A percentile compares a stretch with the other conserved stretches of the same genome.
Conservation (phyloP, 2,329 filamentous ascomycete species). For the Diaporthe capsici region DNA sequence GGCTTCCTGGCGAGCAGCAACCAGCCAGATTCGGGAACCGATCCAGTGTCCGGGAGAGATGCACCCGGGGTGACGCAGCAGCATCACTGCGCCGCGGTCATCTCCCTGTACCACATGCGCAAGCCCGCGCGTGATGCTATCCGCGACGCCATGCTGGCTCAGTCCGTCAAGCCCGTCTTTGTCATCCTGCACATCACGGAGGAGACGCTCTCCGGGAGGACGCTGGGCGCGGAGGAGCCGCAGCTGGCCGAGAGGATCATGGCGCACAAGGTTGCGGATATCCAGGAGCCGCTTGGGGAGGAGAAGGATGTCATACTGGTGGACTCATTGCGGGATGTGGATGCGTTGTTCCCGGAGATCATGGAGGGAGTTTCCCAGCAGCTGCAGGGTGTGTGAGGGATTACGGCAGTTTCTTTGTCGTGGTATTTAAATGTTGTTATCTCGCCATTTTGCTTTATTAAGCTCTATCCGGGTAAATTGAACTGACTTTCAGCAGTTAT, state of each 20-base stretch:
- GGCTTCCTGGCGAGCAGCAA: neutral
- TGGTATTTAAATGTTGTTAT: neutral
- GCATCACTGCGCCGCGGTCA: neutral
- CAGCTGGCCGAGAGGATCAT: slow-evolving; percentile 19
- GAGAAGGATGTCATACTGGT: slow-evolving; percentile 16
- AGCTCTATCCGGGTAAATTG: too few relatives aligned
- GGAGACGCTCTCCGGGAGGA: slow-evolving; percentile 23
- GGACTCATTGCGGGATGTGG: slow-evolving; percentile 24
- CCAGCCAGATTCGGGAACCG: neutral
- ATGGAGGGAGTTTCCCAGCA: neutral
- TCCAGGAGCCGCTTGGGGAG: neutral
- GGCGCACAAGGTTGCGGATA: slow-evolving; percentile 28
- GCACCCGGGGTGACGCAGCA: too few relatives aligned
- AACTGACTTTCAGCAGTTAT: neutral
- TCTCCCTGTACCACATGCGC: slow-evolving; percentile 19
- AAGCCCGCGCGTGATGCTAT: slow-evolving; percentile 24
- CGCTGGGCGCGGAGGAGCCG: slow-evolving; percentile 20
- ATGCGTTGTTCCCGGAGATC: slow-evolving; percentile 19
- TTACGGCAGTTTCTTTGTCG: too few relatives aligned
- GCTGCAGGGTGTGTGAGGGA: neutral
- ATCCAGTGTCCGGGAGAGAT: too few relatives aligned
- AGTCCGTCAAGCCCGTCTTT: neutral
- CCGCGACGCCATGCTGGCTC: slow-evolving; percentile 8
- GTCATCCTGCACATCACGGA: slow-evolving; percentile 19
- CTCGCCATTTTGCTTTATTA: neutral